A percentile compares a stretch with the other conserved stretches of the same genome.
Evolutionary conservation across 768 basidiomycete genomes (phyloP).

Genomic region (Boletus rubescentipes): DNA sequence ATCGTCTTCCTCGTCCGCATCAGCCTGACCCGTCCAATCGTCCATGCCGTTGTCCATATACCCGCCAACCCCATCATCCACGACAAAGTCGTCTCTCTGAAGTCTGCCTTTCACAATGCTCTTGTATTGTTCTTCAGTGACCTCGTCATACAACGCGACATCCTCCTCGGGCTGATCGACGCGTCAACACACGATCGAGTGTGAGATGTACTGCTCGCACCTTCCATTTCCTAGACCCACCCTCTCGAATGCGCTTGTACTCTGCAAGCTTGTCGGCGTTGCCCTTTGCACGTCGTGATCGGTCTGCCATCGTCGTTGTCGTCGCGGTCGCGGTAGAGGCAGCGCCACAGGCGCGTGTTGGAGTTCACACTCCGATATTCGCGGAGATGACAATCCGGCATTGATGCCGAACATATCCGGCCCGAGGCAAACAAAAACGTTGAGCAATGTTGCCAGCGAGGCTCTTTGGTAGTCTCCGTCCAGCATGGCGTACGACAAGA

Average conservation of each 20-base stretch:
- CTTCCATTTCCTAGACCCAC: slow-evolving; percentile 58
- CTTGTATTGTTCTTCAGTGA: slow-evolving; percentile 86
- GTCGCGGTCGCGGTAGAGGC: slow-evolving; percentile 1
- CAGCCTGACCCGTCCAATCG: slow-evolving; percentile 72
- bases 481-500: slow-evolving; percentile 42
- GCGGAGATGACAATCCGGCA: slow-evolving; percentile 18
- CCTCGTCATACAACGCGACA: slow-evolving; percentile 79
- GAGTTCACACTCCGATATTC: slow-evolving; percentile 23
- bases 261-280: slow-evolving; percentile 52
- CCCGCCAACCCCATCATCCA: slow-evolving; percentile 87
- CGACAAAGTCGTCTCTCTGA: slow-evolving; percentile 89
- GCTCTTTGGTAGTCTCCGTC: slow-evolving; percentile 44
- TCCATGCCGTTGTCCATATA: slow-evolving; percentile 98
- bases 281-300: slow-evolving; percentile 27
- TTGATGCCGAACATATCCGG: slow-evolving; percentile 3
- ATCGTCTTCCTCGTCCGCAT: slow-evolving; percentile 58
- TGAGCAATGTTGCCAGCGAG: slow-evolving; percentile 43
- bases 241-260: slow-evolving; percentile 58
- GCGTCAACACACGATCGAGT: slow-evolving; percentile 20
- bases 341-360: slow-evolving; percentile 31
- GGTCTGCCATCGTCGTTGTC: slow-evolving; percentile 23
- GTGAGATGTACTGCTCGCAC: slow-evolving; percentile 33
- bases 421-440: not conserved
- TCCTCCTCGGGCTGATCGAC: slow-evolving; percentile 52
- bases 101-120: slow-evolving; percentile 81